Percentiles rank a stretch among this genome's conserved stretches.
phyloP scores from a whole-genome alignment of 495 filamentous ascomycete genomes.

The Jackrogersella minutella region DNA sequence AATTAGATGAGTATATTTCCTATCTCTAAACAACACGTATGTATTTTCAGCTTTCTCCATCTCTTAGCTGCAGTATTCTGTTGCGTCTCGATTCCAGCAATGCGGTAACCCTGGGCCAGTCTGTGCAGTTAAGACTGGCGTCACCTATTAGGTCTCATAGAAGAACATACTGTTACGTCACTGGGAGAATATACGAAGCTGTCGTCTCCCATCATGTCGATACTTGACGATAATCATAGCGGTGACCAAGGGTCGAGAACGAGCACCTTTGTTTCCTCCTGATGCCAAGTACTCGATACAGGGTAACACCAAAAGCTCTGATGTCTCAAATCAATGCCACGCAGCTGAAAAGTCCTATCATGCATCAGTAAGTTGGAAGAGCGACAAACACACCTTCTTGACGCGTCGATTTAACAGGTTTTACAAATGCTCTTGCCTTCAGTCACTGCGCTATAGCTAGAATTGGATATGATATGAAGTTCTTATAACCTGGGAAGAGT shows the following conservation, averaged over 20 bases:
- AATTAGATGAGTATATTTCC: not conserved
- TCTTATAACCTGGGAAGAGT: not conserved
- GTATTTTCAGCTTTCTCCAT: not conserved
- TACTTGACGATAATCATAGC: not conserved
- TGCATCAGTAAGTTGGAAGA: not conserved
- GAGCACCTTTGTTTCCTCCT: not conserved
- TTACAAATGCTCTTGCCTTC: not conserved
- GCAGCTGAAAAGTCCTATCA: not conserved
- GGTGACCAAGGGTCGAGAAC: not conserved
- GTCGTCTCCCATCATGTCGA: not conserved
- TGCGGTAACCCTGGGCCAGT: not conserved
- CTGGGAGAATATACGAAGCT: not conserved
- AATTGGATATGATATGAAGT: not conserved
- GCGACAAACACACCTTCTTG: not conserved
- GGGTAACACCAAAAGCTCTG: not conserved
- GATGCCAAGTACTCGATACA: too few relatives aligned
- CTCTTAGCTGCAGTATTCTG: not conserved
- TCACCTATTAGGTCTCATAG: not conserved
- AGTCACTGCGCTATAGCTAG: not conserved
- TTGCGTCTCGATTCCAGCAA: not conserved
- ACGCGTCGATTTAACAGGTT: not conserved
- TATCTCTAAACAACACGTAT: not conserved
- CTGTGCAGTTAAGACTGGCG: not conserved
- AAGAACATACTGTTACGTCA: not conserved
- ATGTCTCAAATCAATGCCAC: not conserved